Evolutionary conservation across 495 filamentous ascomycete species (phyloP).

Genomic region (Neurospora sp.): DNA sequence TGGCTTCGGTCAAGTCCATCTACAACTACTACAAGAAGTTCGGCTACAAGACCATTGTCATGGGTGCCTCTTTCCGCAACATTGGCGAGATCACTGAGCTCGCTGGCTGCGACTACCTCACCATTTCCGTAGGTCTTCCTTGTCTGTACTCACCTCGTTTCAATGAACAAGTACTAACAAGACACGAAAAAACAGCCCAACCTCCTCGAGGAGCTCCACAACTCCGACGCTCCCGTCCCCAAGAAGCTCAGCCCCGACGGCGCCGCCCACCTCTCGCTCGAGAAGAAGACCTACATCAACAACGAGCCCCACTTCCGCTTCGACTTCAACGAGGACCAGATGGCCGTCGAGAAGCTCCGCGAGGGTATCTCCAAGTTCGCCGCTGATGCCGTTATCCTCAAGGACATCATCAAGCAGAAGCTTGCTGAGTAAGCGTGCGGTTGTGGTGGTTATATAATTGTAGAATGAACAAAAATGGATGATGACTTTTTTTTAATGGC

Average conservation of each 20-base stretch:
- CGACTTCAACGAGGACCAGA: slow-evolving; percentile 98
- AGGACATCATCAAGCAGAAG: slow-evolving; percentile 83
- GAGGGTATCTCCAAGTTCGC: slow-evolving; percentile 99
- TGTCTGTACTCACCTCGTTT: background rate
- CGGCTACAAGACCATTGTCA: slow-evolving; percentile 97
- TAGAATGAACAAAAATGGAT: background rate
- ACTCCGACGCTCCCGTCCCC: slow-evolving; percentile 66
- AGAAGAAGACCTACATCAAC: slow-evolving; percentile 84
- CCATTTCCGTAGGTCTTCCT: slow-evolving; percentile 67
- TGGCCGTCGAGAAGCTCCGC: slow-evolving; percentile 97
- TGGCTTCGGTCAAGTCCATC: slow-evolving; percentile 89
- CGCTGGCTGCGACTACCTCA: slow-evolving; percentile 96
- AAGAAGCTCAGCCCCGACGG: slow-evolving; percentile 76
- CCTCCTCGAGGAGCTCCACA: slow-evolving; percentile 87
- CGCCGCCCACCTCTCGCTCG: slow-evolving; percentile 60
- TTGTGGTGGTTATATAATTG: background rate
- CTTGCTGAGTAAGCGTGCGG: slow-evolving; percentile 34
- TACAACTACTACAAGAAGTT: slow-evolving; percentile 99
- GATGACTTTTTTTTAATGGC: background rate
- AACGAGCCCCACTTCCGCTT: slow-evolving; percentile 91
- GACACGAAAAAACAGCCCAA: slow-evolving; percentile 49
- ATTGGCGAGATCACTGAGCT: slow-evolving; percentile 94
- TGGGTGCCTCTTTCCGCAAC: slow-evolving; percentile 98
- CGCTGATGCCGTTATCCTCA: slow-evolving; percentile 87
- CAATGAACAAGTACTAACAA: slow-evolving; percentile 1